phyloP scores from a whole-genome alignment of 768 basidiomycete genomes.

The Russula vinacea region DNA sequence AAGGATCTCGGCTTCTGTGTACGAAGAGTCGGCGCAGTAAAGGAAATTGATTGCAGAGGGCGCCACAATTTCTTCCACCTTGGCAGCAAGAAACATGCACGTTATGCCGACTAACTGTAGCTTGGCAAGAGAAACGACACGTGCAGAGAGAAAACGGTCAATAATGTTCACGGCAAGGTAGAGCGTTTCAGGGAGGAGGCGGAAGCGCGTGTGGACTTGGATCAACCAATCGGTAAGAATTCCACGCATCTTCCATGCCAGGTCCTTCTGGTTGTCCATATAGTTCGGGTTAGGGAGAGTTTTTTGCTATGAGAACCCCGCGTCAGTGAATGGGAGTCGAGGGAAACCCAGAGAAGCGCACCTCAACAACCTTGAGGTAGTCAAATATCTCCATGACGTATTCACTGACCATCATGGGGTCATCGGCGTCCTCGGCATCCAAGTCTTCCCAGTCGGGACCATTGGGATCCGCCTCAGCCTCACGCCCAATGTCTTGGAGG shows the following conservation, averaged over 20 bases:
- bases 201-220: slow-evolving; percentile 84
- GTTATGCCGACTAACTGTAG: slow-evolving; percentile 83
- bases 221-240: slow-evolving; percentile 92
- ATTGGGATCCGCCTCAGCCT: slow-evolving; percentile 64
- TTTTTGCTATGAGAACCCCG: slow-evolving; percentile 45
- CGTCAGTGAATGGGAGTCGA: slow-evolving; percentile 26
- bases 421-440: slow-evolving; percentile 86
- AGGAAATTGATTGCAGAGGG: slow-evolving; percentile 81
- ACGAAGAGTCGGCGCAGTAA: slow-evolving; percentile 73
- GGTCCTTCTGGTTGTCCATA: slow-evolving; percentile 77
- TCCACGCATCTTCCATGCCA: slow-evolving; percentile 87
- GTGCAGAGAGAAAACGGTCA: slow-evolving; percentile 60
- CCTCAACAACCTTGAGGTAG: slow-evolving; percentile 86
- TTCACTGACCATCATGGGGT: slow-evolving; percentile 96
- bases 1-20: slow-evolving; percentile 74
- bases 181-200: slow-evolving; percentile 83
- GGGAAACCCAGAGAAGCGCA: slow-evolving; percentile 36
- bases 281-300: slow-evolving; percentile 84
- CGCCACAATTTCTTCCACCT: slow-evolving; percentile 90
- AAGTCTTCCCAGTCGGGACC: slow-evolving; percentile 82
- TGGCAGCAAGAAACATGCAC: slow-evolving; percentile 82
- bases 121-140: slow-evolving; percentile 58
- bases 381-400: slow-evolving; percentile 93
- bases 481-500: slow-evolving; percentile 39
- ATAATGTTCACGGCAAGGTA: slow-evolving; percentile 85